Conservation (phyloP, 1,139 yeast species). For the Pichia inconspicua region DNA sequence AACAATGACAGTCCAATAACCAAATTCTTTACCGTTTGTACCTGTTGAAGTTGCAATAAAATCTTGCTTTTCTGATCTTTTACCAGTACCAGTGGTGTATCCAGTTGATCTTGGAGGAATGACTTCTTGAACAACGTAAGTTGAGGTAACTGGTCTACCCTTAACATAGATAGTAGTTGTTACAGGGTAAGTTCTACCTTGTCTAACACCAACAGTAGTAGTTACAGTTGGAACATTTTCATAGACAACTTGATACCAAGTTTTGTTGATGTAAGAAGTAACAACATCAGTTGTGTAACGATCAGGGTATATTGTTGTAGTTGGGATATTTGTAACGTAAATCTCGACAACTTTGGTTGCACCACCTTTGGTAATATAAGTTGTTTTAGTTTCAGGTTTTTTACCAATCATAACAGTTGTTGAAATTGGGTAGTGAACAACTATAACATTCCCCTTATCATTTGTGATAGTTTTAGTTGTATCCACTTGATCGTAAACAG, state of each 20-base stretch:
- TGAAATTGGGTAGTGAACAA: not conserved
- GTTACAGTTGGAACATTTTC: not conserved
- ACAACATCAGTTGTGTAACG: not conserved
- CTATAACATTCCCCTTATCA: not conserved
- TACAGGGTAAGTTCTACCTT: not conserved
- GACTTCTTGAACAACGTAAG: not conserved
- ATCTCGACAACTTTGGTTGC: not conserved
- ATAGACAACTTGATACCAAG: not conserved
- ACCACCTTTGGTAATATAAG: not conserved
- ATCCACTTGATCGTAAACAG: not conserved
- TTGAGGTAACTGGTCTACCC: not conserved
- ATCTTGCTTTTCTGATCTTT: not conserved
- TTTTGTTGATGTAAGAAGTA: not conserved
- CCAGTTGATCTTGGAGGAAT: not conserved
- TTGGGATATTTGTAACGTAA: not conserved
- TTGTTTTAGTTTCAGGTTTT: not conserved
- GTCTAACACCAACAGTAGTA: not conserved
- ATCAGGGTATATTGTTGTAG: not conserved
- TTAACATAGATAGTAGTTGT: not conserved
- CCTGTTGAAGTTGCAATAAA: not conserved
- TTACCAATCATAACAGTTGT: not conserved
- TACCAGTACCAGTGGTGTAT: not conserved
- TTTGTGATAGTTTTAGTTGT: not conserved
- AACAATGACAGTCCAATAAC: not conserved
- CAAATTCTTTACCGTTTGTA: not conserved